Evolutionary conservation across 495 filamentous ascomycete genomes (phyloP).

Genomic region (Cercophora scortea): DNA sequence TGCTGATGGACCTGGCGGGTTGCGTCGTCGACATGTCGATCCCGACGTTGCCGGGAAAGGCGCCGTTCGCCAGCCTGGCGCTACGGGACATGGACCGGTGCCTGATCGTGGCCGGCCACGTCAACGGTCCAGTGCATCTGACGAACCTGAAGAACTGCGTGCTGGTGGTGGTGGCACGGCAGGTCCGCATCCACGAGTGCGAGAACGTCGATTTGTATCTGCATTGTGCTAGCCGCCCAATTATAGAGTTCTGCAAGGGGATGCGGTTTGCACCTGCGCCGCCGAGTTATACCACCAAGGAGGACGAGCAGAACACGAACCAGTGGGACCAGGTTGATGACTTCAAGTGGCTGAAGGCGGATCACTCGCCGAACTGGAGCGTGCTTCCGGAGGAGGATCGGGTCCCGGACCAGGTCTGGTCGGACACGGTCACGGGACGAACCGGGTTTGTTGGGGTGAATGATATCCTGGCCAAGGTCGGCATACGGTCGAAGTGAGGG

Average conservation of each 20-base stretch:
- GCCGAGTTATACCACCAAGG: constrained; percentile 40
- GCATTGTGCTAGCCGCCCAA: constrained; percentile 71
- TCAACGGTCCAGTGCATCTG: constrained; percentile 73
- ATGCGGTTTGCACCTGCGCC: constrained; percentile 76
- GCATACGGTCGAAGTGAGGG: constrained; percentile 23
- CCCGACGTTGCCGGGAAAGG: constrained; percentile 43
- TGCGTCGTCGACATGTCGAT: constrained; percentile 76
- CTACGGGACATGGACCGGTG: constrained; percentile 61
- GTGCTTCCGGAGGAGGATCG: constrained; percentile 54
- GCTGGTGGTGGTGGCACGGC: constrained; percentile 67
- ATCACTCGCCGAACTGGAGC: constrained; percentile 83
- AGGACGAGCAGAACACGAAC: constrained; percentile 38
- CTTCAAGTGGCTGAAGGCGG: constrained; percentile 91
- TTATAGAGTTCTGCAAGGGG: constrained; percentile 80
- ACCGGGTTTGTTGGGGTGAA: constrained; percentile 50
- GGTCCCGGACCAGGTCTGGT: constrained; percentile 60
- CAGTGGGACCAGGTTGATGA: constrained; percentile 88
- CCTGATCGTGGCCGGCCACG: constrained; percentile 67
- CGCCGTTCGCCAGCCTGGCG: constrained; percentile 66
- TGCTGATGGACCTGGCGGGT: constrained; percentile 58
- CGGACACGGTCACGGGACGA: constrained; percentile 56
- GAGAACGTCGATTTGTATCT: constrained; percentile 74
- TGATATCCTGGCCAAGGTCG: constrained; percentile 57
- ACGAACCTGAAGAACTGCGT: constrained; percentile 67
- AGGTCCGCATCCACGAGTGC: constrained; percentile 89